Evolutionary conservation across 331 rosid species (phyloP).

Genomic region (Dryas integrifolia): DNA sequence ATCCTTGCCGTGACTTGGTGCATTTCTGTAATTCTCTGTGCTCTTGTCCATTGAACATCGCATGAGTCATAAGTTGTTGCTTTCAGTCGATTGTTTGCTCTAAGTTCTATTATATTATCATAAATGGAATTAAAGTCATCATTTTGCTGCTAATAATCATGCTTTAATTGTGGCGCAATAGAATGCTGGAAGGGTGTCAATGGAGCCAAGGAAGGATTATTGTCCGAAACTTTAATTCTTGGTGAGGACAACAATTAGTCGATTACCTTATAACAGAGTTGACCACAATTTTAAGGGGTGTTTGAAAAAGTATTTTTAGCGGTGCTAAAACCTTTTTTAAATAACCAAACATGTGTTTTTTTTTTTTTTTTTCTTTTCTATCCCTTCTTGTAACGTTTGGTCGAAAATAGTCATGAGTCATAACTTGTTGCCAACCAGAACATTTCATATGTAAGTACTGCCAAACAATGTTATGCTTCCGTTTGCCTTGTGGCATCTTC

Average conservation of each 20-base stretch:
- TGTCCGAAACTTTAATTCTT: neutral
- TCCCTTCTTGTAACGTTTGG: no score
- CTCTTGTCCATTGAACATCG: neutral
- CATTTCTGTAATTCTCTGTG: neutral
- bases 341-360: no score
- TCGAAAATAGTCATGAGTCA: no score
- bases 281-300: no score
- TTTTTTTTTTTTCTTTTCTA: no score
- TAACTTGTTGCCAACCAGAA: no score
- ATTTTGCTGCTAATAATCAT: neutral
- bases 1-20: neutral
- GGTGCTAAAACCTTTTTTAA: no score
- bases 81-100: slow-evolving; percentile 7
- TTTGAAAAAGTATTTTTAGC: neutral
- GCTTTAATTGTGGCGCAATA: slow-evolving; percentile 6
- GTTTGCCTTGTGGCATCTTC: no score
- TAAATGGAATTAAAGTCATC: neutral
- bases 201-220: neutral
- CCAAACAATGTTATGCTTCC: no score
- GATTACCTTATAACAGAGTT: neutral
- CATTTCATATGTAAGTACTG: no score
- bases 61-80: neutral
- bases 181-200: neutral
- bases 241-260: no score
- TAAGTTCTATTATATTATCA: neutral